Conservation (phyloP, 2,329 filamentous ascomycete genomes). For the Ascochyta fabae region DNA sequence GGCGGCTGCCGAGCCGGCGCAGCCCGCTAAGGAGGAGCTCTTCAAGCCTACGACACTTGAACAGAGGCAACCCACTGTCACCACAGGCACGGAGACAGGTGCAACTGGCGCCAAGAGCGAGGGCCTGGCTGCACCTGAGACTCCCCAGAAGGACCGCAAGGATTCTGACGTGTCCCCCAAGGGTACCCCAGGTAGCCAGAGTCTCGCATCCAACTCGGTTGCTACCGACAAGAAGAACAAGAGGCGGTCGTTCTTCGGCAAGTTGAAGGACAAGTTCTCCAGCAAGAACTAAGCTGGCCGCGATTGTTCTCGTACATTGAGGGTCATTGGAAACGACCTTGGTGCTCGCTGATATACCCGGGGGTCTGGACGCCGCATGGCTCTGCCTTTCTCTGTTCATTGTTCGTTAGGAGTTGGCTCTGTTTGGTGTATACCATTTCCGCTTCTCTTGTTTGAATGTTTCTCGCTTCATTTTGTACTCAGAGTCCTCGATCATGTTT, state of each 20-base stretch:
- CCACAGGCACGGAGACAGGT: constrained; percentile 49
- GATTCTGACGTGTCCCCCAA: constrained; percentile 41
- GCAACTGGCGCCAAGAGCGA: constrained; percentile 28
- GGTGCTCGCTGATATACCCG: constrained; percentile 33
- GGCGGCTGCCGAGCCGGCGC: constrained; percentile 38
- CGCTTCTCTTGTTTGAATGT: constrained; percentile 29
- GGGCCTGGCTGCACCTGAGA: constrained; percentile 41
- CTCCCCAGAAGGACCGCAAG: constrained; percentile 28
- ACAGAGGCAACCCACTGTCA: constrained; percentile 50
- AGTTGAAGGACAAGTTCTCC: constrained; percentile 57
- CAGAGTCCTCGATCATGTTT: constrained; percentile 16
- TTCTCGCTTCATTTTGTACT: constrained; percentile 29
- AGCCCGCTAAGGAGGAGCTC: constrained; percentile 52
- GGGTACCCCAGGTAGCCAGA: constrained; percentile 50
- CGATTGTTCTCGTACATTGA: constrained; percentile 19
- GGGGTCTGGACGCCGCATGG: constrained; percentile 19
- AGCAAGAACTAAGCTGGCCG: constrained; percentile 33
- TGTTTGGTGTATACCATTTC: constrained; percentile 48
- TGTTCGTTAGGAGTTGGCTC: constrained; percentile 44
- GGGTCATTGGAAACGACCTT: constrained; percentile 20
- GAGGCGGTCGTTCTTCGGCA: constrained; percentile 56
- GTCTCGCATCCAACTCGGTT: constrained; percentile 35
- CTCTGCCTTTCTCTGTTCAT: constrained; percentile 30
- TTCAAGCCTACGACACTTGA: constrained; percentile 47
- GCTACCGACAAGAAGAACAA: constrained; percentile 55